A percentile compares a stretch with the other conserved stretches of the same genome.
Conservation (phyloP, 2,329 filamentous ascomycete species). For the Ascochyta koolunga region DNA sequence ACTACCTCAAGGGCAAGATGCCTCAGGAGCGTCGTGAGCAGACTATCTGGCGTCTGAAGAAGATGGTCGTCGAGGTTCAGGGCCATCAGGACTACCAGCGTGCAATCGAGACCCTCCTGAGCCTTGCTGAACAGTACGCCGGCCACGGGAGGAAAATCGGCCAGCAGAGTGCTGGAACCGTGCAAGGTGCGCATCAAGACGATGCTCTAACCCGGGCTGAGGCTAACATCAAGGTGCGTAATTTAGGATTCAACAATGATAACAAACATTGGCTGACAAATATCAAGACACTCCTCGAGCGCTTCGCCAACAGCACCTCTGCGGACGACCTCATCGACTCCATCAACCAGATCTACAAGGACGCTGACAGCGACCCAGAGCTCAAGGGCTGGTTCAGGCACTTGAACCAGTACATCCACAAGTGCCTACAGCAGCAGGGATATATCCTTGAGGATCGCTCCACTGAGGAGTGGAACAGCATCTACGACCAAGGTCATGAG, state of each 20-base stretch:
- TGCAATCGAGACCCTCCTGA: conserved; percentile 86
- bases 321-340: conserved; percentile 83
- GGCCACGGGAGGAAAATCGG: conserved; percentile 72
- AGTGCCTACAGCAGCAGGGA: conserved; percentile 84
- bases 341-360: conserved; percentile 82
- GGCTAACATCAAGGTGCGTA: conserved; percentile 73
- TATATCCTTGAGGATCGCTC: conserved; percentile 85
- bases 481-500: conserved; percentile 85
- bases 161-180: conserved; percentile 68
- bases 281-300: conserved; percentile 80
- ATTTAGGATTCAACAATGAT: conserved; percentile 47
- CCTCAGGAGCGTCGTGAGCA: conserved; percentile 92
- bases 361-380: conserved; percentile 85
- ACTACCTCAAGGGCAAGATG: conserved; percentile 85
- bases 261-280: conserved; percentile 57
- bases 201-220: conserved; percentile 73
- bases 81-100: conserved; percentile 91
- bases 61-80: conserved; percentile 97
- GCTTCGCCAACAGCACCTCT: conserved; percentile 94
- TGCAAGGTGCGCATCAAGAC: conserved; percentile 74
- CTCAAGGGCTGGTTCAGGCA: conserved; percentile 88
- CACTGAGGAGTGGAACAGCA: conserved; percentile 78
- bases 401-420: conserved; percentile 78
- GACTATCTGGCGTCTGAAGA: conserved; percentile 90
- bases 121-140: conserved; percentile 83